Percentiles rank a stretch among this genome's conserved stretches.
phyloP scores from a whole-genome alignment of 176 grass and related monocot genomes.

The Aegilops bicornis region DNA sequence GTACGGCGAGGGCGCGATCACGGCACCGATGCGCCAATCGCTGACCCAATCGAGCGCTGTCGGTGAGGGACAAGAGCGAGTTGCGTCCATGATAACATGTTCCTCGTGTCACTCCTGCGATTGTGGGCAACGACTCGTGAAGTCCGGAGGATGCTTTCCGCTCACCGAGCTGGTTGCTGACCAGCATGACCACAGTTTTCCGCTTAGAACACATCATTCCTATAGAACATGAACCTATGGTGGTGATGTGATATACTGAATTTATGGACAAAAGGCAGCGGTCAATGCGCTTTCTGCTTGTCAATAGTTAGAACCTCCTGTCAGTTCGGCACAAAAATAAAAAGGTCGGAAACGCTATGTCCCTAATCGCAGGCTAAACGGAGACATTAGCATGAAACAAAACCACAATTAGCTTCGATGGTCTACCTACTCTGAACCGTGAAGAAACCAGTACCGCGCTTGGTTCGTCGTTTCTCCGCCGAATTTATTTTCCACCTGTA shows the following conservation, averaged over 20 bases:
- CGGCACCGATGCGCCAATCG: not conserved
- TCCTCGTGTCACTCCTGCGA: conserved; percentile 27
- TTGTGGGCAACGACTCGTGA: not conserved
- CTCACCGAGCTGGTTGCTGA: not conserved
- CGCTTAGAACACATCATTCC: too few relatives aligned
- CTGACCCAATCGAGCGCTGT: conserved; percentile 8
- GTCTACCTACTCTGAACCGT: not conserved
- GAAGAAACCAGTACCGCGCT: not conserved
- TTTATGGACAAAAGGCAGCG: not conserved
- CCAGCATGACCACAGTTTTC: not conserved
- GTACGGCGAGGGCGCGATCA: too few relatives aligned
- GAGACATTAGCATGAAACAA: too few relatives aligned
- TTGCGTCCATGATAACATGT: too few relatives aligned
- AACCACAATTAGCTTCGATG: too few relatives aligned
- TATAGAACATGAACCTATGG: too few relatives aligned
- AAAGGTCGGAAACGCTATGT: not conserved
- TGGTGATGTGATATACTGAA: too few relatives aligned
- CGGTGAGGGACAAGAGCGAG: conserved; percentile 27
- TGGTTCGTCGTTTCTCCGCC: too few relatives aligned
- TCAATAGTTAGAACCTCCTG: not conserved
- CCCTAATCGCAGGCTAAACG: not conserved
- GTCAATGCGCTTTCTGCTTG: not conserved
- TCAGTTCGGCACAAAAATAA: not conserved
- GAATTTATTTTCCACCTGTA: too few relatives aligned
- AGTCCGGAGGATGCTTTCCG: conserved; percentile 9